Conservation (phyloP, 176 grass and related monocot species). For the Puccinellia tenuiflora region DNA sequence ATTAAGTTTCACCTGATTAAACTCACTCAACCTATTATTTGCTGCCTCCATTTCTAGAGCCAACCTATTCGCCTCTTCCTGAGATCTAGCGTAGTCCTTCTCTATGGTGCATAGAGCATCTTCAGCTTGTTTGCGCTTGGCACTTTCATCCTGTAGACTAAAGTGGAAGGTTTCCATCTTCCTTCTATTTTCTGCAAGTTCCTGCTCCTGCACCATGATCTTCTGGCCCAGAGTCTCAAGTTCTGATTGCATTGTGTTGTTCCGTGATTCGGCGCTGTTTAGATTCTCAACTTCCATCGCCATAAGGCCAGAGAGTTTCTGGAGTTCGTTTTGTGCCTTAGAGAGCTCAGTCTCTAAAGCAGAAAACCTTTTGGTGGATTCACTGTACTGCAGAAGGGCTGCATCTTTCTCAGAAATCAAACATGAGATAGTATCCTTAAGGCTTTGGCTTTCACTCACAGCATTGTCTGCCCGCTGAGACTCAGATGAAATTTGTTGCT, state of each 20-base stretch:
- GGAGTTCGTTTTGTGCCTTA: slow-evolving; percentile 35
- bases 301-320: slow-evolving; percentile 47
- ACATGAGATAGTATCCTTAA: slow-evolving; percentile 32
- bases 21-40: slow-evolving; percentile 27
- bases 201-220: slow-evolving; percentile 32
- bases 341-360: slow-evolving; percentile 41
- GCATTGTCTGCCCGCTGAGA: slow-evolving; percentile 48
- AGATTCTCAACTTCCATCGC: slow-evolving; percentile 41
- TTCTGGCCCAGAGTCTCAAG: slow-evolving; percentile 37
- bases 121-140: slow-evolving; percentile 21
- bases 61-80: slow-evolving; percentile 30
- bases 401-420: slow-evolving; percentile 48
- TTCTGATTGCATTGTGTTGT: slow-evolving; percentile 38
- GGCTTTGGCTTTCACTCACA: slow-evolving; percentile 43
- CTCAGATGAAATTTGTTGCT: slow-evolving; percentile 43
- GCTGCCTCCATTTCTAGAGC: slow-evolving; percentile 30
- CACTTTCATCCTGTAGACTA: slow-evolving; percentile 29
- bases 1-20: slow-evolving; percentile 32
- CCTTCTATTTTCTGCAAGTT: slow-evolving; percentile 41
- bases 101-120: slow-evolving; percentile 17
- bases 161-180: slow-evolving; percentile 30
- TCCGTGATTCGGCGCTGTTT: slow-evolving; percentile 34
- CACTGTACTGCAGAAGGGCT: slow-evolving; percentile 30
- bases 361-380: slow-evolving; percentile 38
- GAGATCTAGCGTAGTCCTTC: slow-evolving; percentile 22